Evolutionary conservation across 2,329 filamentous ascomycete species (phyloP).

Genomic region (Sporothrix schenckii): DNA sequence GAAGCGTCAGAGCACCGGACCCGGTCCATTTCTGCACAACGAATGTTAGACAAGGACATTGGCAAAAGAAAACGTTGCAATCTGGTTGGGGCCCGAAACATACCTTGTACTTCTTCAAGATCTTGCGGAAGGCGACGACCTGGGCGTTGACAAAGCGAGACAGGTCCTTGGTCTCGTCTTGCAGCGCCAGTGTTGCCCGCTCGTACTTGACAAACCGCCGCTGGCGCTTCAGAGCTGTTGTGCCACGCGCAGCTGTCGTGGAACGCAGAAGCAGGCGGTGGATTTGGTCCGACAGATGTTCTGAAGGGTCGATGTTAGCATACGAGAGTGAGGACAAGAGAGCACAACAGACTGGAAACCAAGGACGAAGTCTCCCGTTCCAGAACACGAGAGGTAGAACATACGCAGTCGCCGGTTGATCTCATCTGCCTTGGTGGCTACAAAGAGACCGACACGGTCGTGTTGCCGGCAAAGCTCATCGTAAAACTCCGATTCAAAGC

Average conservation of each 20-base stretch:
- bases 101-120: conserved; percentile 77
- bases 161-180: conserved; percentile 71
- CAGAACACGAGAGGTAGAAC: conserved; percentile 37
- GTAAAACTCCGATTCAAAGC: conserved; percentile 74
- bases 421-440: conserved; percentile 78
- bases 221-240: conserved; percentile 52
- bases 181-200: conserved; percentile 58
- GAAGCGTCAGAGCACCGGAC: conserved; percentile 64
- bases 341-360: neutral
- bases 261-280: conserved; percentile 53
- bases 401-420: conserved; percentile 69
- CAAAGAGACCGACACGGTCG: conserved; percentile 75
- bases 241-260: conserved; percentile 43
- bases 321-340: neutral
- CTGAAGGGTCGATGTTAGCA: conserved; percentile 41
- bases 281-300: conserved; percentile 54
- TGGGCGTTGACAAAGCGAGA: conserved; percentile 75
- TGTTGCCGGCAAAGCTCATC: conserved; percentile 73
- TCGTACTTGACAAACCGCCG: conserved; percentile 59
- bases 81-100: conserved; percentile 30
- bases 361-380: neutral
- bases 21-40: conserved; percentile 73
- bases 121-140: conserved; percentile 75
- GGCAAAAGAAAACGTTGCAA: neutral
- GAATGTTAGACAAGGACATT: neutral